Conservation (phyloP, 768 basidiomycete species). For the Suillus decipiens region DNA sequence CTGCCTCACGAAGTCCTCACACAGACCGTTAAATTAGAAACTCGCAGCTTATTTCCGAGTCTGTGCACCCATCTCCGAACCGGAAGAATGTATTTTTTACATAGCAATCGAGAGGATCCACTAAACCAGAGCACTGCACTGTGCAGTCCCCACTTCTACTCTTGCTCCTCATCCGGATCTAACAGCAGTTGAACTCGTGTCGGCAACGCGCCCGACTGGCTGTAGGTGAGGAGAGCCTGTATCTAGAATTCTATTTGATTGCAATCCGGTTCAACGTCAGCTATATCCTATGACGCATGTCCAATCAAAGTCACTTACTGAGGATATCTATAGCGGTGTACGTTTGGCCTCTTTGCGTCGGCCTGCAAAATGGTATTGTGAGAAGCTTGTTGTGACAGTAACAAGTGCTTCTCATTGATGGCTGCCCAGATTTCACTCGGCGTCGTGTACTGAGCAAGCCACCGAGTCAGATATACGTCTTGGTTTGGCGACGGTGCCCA, state of each 20-base stretch:
- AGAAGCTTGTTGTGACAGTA: slow-evolving; percentile 41
- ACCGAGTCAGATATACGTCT: slow-evolving; percentile 65
- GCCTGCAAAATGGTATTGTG: slow-evolving; percentile 43
- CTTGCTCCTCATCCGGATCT: slow-evolving; percentile 18
- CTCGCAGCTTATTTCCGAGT: slow-evolving; percentile 7
- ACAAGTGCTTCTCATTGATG: slow-evolving; percentile 57
- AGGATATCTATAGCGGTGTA: slow-evolving; percentile 70
- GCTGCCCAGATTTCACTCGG: slow-evolving; percentile 56
- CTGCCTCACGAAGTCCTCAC: slow-evolving; percentile 4
- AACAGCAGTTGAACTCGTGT: slow-evolving; percentile 38
- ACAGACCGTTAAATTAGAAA: neutral
- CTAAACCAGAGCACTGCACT: neutral
- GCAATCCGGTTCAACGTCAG: slow-evolving; percentile 15
- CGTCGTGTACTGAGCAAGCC: slow-evolving; percentile 59
- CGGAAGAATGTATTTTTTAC: slow-evolving; percentile 1
- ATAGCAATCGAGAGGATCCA: slow-evolving; percentile 2
- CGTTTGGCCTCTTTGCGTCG: slow-evolving; percentile 44
- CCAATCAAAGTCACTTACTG: slow-evolving; percentile 49
- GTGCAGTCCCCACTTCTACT: neutral
- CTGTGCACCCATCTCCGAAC: slow-evolving; percentile 4
- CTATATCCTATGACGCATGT: neutral
- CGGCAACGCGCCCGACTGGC: slow-evolving; percentile 52
- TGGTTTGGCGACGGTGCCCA: slow-evolving; percentile 63
- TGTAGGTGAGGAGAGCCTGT: slow-evolving; percentile 62
- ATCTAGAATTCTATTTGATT: slow-evolving; percentile 48